These are phyloP conservation scores for Cladosporium cucumerinum DNA, from an alignment of 2,329 filamentous ascomycete species.

Conservation along the genomic window DNA sequence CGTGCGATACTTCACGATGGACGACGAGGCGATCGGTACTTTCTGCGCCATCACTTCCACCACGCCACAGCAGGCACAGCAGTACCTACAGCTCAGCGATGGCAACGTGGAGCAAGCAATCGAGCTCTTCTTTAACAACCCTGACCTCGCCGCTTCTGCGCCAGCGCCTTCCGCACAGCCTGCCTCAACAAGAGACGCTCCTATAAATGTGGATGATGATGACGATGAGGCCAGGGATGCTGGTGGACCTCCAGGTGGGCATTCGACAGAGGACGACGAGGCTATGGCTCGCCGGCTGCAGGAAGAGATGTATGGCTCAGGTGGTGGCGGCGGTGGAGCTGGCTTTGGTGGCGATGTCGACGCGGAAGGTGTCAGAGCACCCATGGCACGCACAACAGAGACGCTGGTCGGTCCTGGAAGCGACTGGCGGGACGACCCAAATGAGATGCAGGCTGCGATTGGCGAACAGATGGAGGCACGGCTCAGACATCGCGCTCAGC, in stretches of 20 bases:
- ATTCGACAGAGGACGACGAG: constrained; percentile 72
- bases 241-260: constrained; percentile 24
- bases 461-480: constrained; percentile 57
- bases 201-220: constrained; percentile 75
- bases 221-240: constrained; percentile 40
- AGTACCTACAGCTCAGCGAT: constrained; percentile 82
- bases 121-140: constrained; percentile 83
- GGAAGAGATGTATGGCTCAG: constrained; percentile 77
- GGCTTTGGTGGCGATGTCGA: constrained; percentile 38
- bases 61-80: constrained; percentile 68
- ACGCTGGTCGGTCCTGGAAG: constrained; percentile 75
- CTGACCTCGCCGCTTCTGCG: constrained; percentile 45
- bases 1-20: constrained; percentile 12
- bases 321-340: constrained; percentile 34
- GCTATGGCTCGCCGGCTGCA: constrained; percentile 89
- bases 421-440: constrained; percentile 52
- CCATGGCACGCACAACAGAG: constrained; percentile 87
- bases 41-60: constrained; percentile 82
- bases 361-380: constrained; percentile 72
- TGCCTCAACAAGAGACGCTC: constrained; percentile 40
- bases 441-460: constrained; percentile 58
- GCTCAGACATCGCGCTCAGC: constrained; percentile 19
- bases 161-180: constrained; percentile 38
- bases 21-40: constrained; percentile 63
- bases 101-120: constrained; percentile 82